Conservation (phyloP, 805 yeast species). For the Nakazawaea holstii region DNA sequence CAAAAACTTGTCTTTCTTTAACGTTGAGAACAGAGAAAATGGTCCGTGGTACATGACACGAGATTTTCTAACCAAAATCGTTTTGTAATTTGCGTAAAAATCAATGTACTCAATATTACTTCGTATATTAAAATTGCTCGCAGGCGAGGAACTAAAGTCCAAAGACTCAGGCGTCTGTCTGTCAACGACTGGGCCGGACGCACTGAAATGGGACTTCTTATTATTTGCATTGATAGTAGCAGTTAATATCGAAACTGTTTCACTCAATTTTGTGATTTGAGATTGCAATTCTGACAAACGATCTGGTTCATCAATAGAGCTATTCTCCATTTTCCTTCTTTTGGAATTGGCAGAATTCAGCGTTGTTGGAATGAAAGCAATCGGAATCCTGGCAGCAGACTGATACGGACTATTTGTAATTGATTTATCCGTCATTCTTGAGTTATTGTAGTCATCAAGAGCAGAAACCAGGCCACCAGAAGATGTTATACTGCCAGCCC, state of each 20-base stretch:
- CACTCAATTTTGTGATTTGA: neutral
- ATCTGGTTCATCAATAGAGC: neutral
- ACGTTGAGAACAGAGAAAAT: constrained; percentile 21
- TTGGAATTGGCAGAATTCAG: neutral
- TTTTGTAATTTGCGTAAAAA: constrained; percentile 24
- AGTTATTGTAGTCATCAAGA: constrained; percentile 1
- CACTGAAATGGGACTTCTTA: neutral
- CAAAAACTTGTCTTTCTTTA: constrained; percentile 26
- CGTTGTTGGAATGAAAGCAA: constrained; percentile 1
- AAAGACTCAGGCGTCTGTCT: neutral
- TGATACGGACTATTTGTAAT: constrained; percentile 3
- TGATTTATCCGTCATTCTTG: neutral
- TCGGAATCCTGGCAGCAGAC: constrained; percentile 1
- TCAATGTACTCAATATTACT: constrained; percentile 16
- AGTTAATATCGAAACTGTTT: neutral
- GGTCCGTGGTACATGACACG: constrained; percentile 28
- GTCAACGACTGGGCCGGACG: neutral
- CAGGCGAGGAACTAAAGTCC: neutral
- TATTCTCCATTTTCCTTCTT: neutral
- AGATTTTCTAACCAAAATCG: constrained; percentile 25
- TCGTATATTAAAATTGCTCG: neutral
- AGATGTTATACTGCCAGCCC: constrained; percentile 17
- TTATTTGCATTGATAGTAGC: neutral
- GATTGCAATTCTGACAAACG: neutral
- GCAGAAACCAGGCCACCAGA: neutral